Evolutionary conservation across 1,284 basidiomycete genomes (phyloP).

Genomic region (Leucoagaricus sp.): DNA sequence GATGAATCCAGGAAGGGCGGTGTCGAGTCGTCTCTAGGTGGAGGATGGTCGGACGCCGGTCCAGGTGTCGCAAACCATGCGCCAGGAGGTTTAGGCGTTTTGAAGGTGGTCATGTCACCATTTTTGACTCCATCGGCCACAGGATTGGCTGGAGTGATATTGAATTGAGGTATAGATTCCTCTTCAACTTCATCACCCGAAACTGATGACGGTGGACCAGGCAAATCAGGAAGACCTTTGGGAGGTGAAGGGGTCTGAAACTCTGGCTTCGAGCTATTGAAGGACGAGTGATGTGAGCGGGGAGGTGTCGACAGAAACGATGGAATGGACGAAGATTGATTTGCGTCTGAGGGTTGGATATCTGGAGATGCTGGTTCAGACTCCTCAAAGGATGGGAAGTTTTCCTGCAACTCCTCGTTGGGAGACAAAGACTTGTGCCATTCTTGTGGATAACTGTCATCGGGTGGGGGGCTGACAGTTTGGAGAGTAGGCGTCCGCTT

Average conservation of each 20-base stretch:
- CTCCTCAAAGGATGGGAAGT: no score
- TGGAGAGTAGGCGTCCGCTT: constrained; percentile 42
- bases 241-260: constrained; percentile 67
- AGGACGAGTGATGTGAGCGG: constrained; percentile 35
- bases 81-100: constrained; percentile 51
- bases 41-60: constrained; percentile 24
- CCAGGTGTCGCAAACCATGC: constrained; percentile 66
- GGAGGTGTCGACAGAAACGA: constrained; percentile 51
- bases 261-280: constrained; percentile 43
- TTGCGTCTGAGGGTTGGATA: neutral
- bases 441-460: constrained; percentile 6
- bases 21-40: neutral
- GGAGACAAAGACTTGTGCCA: neutral
- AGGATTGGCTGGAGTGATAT: neutral
- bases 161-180: constrained; percentile 7
- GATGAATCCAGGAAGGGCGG: constrained; percentile 17
- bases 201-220: constrained; percentile 50
- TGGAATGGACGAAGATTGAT: constrained; percentile 16
- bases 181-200: constrained; percentile 21
- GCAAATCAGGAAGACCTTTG: constrained; percentile 54
- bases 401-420: neutral
- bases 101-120: constrained; percentile 21
- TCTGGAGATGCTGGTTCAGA: neutral
- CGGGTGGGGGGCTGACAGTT: constrained; percentile 27
- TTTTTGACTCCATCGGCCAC: neutral